Evolutionary conservation across 495 filamentous ascomycete genomes (phyloP), one percentile per base, ranked within the genome.

Genomic region (Pyronema domesticum): DNA sequence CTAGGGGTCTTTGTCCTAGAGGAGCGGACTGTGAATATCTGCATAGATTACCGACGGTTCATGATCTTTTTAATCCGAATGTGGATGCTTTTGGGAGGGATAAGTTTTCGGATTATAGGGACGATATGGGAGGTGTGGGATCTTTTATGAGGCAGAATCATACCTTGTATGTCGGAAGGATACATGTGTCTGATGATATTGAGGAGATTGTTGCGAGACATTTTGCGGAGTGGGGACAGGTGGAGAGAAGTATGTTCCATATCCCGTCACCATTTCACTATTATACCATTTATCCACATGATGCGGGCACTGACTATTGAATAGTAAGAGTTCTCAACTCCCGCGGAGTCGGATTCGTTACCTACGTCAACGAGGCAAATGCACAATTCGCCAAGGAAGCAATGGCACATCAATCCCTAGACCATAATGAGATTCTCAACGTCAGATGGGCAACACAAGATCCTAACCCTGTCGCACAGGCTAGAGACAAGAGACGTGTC

Each of bases 401-500:
- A 1, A 94, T 95, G 88, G 82, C 82, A 3, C 79, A 89, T 58
- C 93, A 95, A 66, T 77, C 72, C 0, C 69, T 94, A 5, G 93
- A 96, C 56, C 82, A 95, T 59, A 78, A 75, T 55, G 91, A 98
- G 68, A 83, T 95, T 36, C 69, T 98, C 1, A 99, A 99, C 63
- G 91, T 99, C 13, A 74, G 93, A 37, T 99, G 93, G 93, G 91
- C 93, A 18, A 96, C 91, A 0, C 82, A 82, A 3, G 93, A 99
- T 65, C 93, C 93, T 15, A 99, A 99, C 58, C 93, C 93, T 0
- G 78, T 86, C 74, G 86, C 91, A 8, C 89, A 95, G 67, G 89
- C 91, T 58, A 78, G 93, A 36, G 93, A 99, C 65, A 89, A 85
- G 15, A 74, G 85, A 36, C 74, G 81, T 14, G 80, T 99, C 49